These are phyloP conservation scores for Wallacemonas sp. DNA, from an alignment of 208 protist genomes.

Conservation along the genomic window DNA sequence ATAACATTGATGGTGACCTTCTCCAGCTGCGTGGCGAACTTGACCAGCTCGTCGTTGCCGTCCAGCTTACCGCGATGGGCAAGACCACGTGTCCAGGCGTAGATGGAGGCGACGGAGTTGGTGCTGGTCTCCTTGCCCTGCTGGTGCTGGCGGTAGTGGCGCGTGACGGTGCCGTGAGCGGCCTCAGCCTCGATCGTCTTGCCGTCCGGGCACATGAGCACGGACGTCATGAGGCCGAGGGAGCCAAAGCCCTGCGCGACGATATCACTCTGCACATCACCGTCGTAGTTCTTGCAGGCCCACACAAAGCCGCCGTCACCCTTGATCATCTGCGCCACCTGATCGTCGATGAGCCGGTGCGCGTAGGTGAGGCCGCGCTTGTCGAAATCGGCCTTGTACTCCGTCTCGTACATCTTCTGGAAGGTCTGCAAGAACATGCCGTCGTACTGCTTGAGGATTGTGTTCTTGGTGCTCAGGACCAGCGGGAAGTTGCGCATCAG, in stretches of 20 bases:
- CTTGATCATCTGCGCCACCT: conserved; percentile 96
- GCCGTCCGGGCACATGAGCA: conserved; percentile 96
- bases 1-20: conserved; percentile 90
- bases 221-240: conserved; percentile 98
- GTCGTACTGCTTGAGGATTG: conserved; percentile 98
- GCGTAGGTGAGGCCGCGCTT: conserved; percentile 89
- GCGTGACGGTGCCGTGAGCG: conserved; percentile 97
- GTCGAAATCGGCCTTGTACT: conserved; percentile 90
- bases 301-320: conserved; percentile 94
- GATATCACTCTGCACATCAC: conserved; percentile 98
- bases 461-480: conserved; percentile 97
- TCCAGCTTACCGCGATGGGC: conserved; percentile 95
- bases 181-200: conserved; percentile 98
- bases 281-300: conserved; percentile 99
- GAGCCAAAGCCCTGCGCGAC: conserved; percentile 97
- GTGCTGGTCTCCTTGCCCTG: conserved; percentile 96
- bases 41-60: conserved; percentile 86
- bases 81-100: conserved; percentile 97
- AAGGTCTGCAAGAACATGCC: conserved; percentile 97
- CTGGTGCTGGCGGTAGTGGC: conserved; percentile 97
- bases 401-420: conserved; percentile 90
- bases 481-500: conserved; percentile 89
- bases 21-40: conserved; percentile 91
- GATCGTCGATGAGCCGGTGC: conserved; percentile 98
- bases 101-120: conserved; percentile 98